These are phyloP conservation scores for Solioccasus polychromus DNA, from an alignment of 768 basidiomycete species.

Conservation along the genomic window DNA sequence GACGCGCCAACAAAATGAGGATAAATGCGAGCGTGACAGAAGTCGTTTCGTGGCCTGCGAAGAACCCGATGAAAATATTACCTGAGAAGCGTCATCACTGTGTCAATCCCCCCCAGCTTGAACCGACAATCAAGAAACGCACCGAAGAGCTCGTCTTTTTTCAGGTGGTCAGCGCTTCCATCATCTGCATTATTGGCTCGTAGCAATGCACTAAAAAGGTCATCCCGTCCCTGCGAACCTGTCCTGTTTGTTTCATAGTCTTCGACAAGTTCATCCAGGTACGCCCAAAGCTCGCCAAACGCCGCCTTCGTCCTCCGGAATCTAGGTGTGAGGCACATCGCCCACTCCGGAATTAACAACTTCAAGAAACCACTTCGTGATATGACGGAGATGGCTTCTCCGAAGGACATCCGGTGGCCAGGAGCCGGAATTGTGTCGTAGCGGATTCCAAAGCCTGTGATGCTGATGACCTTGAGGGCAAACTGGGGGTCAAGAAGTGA, in stretches of 20 bases:
- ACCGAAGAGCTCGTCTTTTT: background rate
- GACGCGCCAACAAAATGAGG: background rate
- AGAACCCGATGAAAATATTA: background rate
- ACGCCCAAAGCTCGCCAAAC: background rate
- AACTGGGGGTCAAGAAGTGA: background rate
- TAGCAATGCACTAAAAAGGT: background rate
- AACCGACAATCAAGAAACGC: too few species aligned
- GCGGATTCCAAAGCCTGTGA: background rate
- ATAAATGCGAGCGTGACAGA: background rate
- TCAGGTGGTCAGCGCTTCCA: background rate
- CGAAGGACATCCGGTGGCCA: background rate
- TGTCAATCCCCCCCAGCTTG: too few species aligned
- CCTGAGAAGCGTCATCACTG: background rate
- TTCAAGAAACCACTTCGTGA: background rate
- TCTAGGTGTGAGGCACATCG: background rate
- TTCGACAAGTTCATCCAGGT: background rate
- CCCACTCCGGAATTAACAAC: background rate
- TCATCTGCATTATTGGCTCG: background rate
- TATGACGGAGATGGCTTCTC: background rate
- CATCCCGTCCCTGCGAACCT: background rate
- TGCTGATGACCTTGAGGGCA: background rate
- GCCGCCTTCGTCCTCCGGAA: background rate
- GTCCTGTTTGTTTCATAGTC: background rate
- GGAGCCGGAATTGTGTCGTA: background rate
- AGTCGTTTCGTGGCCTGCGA: background rate